A percentile compares a stretch with the other conserved stretches of the same genome.
These are phyloP conservation scores for Schizonepeta tenuifolia DNA, from an alignment of 257 asterid species.

Conservation along the genomic window DNA sequence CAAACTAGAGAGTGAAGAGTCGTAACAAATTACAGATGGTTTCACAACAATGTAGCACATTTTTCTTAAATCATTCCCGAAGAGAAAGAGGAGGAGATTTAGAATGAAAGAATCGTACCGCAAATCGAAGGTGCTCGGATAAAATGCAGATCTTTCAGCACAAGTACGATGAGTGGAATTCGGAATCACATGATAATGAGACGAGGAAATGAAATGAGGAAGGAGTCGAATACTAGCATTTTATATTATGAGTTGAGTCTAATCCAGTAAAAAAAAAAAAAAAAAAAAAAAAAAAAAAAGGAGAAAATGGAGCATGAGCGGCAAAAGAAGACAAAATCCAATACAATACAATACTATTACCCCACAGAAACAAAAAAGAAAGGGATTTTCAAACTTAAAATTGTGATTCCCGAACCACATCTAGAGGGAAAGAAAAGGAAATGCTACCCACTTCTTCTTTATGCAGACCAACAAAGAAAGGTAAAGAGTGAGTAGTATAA, in stretches of 20 bases:
- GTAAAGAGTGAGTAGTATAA: background rate
- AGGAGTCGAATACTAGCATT: conserved; percentile 29
- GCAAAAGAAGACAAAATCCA: conserved; percentile 36
- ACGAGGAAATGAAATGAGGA: background rate
- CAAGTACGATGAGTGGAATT: conserved; percentile 13
- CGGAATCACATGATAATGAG: conserved; percentile 26
- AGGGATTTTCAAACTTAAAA: conserved; percentile 46
- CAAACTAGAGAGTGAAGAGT: conserved; percentile 9
- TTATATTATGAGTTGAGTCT: conserved; percentile 7
- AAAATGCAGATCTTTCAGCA: conserved; percentile 42
- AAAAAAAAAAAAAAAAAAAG: background rate
- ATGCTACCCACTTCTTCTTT: conserved; percentile 44
- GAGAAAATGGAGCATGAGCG: conserved; percentile 26
- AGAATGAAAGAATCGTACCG: conserved; percentile 32
- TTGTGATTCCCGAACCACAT: conserved; percentile 31
- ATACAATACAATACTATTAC: background rate
- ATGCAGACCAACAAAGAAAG: background rate
- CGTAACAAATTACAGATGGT: background rate
- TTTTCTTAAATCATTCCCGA: conserved; percentile 1
- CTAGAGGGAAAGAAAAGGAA: conserved; percentile 39
- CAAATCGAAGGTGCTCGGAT: conserved; percentile 18
- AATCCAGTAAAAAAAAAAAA: conserved; percentile 15
- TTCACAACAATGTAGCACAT: conserved; percentile 7
- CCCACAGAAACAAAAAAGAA: conserved; percentile 7
- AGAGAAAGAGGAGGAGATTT: conserved; percentile 9